Base-by-base conservation (phyloP, 2,329 filamentous ascomycete species). In the Penicillium sp. region DNA sequence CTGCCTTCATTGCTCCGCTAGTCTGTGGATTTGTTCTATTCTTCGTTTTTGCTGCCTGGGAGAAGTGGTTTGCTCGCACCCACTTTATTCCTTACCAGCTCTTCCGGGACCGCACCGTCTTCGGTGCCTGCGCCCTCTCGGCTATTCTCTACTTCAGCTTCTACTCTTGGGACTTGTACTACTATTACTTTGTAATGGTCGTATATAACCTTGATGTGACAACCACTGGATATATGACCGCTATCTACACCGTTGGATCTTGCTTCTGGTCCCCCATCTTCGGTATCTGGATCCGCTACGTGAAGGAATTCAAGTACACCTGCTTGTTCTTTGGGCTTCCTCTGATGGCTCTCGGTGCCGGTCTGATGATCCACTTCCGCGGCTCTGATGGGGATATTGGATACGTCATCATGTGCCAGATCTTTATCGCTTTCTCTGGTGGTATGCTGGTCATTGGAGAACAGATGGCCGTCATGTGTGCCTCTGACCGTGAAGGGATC, bases 401-500 rank as follows among this genome's bases (percentile, higher is more conserved):
- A 27, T 82, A 78, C 66, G 65, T 83, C 10, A 69, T 83, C 53
- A 79, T 82, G 75, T 80, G 78, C 49, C 81, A 83, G 63, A 77
- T 83, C 54, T 76, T 83, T 61, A 79, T 83, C 47, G 80, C 81
- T 18, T 73, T 82, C 53, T 75, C 75, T 6, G 81, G 81, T 18
- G 78, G 77, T 49, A 80, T 79, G 31, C 72, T 84, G 13, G 77
- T 84, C 44, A 77, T 84, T 57, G 76, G 77, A 49, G 73, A 81
- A 58, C 78, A 87, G 56, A 79, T 87, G 58, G 81, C 83, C 5
- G 79, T 85, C 34, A 81, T 86, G 68, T 76, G 80, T 1, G 77
- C 81, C 1, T 78, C 81, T 5, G 77, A 78, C 50, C 82, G 83
- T 49, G 75, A 81, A 45, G 76, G 83, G 45, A 73, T 84, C 4